Conservation (phyloP, 371 early-diverging fungal species). For the Syncephalastrum monosporum region DNA sequence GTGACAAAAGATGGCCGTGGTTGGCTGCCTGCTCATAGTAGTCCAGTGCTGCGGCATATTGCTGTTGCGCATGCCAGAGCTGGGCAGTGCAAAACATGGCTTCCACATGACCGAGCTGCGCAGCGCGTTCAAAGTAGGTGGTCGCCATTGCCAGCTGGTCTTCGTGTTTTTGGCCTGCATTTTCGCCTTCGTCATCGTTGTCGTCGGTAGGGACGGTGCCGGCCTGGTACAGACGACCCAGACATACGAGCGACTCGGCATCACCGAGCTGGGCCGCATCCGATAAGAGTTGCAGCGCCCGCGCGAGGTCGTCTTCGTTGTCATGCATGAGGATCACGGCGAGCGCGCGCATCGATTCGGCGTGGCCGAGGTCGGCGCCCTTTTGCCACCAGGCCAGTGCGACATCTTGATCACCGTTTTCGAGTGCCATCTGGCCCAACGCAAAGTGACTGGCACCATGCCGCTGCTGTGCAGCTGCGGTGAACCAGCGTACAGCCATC, state of each 20-base stretch:
- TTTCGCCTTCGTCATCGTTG: constrained; percentile 7
- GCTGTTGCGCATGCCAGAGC: constrained; percentile 45
- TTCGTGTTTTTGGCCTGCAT: constrained; percentile 19
- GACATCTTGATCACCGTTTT: constrained; percentile 29
- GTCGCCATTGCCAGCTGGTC: constrained; percentile 39
- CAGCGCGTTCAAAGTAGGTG: constrained; percentile 41
- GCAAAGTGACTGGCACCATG: constrained; percentile 34
- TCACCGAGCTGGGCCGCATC: constrained; percentile 18
- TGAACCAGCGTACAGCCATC: constrained; percentile 33
- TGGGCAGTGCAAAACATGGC: constrained; percentile 44
- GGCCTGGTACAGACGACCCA: constrained; percentile 18
- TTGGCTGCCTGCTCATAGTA: constrained; percentile 39
- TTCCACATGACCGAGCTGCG: constrained; percentile 33
- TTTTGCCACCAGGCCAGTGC: constrained; percentile 34
- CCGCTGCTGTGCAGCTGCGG: constrained; percentile 29
- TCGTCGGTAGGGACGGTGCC: constrained; percentile 6
- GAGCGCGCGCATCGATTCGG: constrained; percentile 21
- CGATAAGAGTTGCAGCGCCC: constrained; percentile 13
- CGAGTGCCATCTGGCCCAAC: constrained; percentile 34
- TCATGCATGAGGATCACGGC: constrained; percentile 14
- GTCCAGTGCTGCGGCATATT: constrained; percentile 44
- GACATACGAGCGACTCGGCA: constrained; percentile 12
- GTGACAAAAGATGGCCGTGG: constrained; percentile 34
- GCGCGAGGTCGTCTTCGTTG: constrained; percentile 3
- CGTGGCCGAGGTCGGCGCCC: constrained; percentile 31